phyloP scores from a whole-genome alignment of 1,284 basidiomycete genomes.

The Ustilago sp. region DNA sequence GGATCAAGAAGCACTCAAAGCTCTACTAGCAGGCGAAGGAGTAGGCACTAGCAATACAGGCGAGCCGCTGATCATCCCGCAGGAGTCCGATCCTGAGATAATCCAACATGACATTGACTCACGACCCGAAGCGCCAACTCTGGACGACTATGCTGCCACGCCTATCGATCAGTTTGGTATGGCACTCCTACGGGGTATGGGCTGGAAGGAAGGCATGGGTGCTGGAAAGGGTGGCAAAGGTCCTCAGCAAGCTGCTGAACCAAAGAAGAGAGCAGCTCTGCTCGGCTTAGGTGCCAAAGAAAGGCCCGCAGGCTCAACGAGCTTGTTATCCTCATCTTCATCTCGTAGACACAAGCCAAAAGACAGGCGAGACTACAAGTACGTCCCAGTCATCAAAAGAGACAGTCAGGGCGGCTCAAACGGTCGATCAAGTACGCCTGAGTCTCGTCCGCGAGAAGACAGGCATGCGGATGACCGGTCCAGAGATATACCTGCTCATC shows the following conservation, averaged over 20 bases:
- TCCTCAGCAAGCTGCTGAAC: slow-evolving; percentile 54
- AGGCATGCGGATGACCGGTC: slow-evolving; percentile 12
- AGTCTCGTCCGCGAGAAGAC: slow-evolving; percentile 26
- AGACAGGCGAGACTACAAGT: slow-evolving; percentile 75
- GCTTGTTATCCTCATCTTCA: slow-evolving; percentile 55
- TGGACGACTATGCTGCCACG: slow-evolving; percentile 88
- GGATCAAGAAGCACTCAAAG: slow-evolving; percentile 50
- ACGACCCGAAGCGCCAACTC: slow-evolving; percentile 72
- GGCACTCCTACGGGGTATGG: slow-evolving; percentile 94
- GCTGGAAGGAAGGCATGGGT: slow-evolving; percentile 86
- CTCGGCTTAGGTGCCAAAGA: slow-evolving; percentile 67
- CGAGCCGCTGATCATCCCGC: slow-evolving; percentile 40
- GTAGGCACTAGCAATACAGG: background rate
- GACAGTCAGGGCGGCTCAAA: slow-evolving; percentile 68
- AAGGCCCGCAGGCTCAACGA: slow-evolving; percentile 23
- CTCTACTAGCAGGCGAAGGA: slow-evolving; percentile 42
- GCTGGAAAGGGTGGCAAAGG: slow-evolving; percentile 71
- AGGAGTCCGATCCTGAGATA: slow-evolving; percentile 56
- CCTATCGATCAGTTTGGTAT: slow-evolving; percentile 93
- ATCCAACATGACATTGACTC: slow-evolving; percentile 59
- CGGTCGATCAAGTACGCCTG: slow-evolving; percentile 1
- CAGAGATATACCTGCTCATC: slow-evolving; percentile 21
- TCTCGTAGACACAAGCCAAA: slow-evolving; percentile 71
- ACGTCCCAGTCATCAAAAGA: slow-evolving; percentile 80
- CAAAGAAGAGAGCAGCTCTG: slow-evolving; percentile 61